Conservation (phyloP, 2,329 filamentous ascomycete species). For the Penicillium sp. region DNA sequence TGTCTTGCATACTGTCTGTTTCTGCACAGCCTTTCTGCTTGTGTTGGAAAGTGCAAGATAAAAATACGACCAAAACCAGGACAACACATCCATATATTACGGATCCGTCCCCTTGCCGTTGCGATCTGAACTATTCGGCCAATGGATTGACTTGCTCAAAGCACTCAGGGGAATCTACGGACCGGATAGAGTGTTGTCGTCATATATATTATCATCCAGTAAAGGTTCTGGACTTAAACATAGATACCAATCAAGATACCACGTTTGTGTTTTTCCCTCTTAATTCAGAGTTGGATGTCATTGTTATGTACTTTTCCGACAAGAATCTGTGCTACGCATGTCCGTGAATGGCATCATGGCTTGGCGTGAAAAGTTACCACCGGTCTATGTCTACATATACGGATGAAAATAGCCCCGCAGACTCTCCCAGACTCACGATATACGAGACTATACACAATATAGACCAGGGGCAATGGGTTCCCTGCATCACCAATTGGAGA, state of each 20-base stretch:
- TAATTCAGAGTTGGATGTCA: neutral
- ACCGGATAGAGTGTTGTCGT: neutral
- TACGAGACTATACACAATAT: neutral
- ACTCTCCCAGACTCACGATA: neutral
- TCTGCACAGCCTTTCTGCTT: neutral
- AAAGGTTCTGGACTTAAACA: neutral
- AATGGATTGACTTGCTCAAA: neutral
- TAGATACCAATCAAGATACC: conserved; percentile 8
- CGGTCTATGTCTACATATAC: neutral
- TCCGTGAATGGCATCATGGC: neutral
- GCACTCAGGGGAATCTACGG: neutral
- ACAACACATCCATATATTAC: neutral
- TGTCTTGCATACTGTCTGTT: neutral
- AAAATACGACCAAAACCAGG: neutral
- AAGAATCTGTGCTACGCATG: neutral
- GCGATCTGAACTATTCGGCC: neutral
- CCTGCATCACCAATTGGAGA: neutral
- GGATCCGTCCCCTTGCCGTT: neutral
- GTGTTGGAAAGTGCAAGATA: neutral
- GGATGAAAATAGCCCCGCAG: neutral
- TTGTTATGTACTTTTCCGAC: neutral
- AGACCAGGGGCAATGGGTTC: neutral
- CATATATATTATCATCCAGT: neutral
- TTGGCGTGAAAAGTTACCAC: neutral
- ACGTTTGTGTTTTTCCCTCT: neutral